Conservation (phyloP, 768 basidiomycete genomes). For the Tulasnella sp. region DNA sequence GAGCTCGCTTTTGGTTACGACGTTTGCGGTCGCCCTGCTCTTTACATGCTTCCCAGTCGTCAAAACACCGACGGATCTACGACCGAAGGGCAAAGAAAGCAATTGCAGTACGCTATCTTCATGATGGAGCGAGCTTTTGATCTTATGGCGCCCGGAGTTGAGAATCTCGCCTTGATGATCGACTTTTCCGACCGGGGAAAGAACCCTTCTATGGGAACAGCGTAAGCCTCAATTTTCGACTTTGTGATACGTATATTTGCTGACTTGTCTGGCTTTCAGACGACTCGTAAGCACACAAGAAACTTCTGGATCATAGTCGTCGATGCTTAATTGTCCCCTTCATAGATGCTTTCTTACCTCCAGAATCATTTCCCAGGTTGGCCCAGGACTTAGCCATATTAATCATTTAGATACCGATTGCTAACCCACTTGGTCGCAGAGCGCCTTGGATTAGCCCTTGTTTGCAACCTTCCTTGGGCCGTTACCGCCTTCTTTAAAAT, state of each 20-base stretch:
- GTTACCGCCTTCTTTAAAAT: constrained; percentile 71
- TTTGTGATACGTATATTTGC: not conserved
- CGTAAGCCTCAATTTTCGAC: constrained; percentile 32
- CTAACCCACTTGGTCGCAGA: constrained; percentile 44
- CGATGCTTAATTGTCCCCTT: constrained; percentile 44
- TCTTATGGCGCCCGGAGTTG: constrained; percentile 75
- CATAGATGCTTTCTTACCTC: constrained; percentile 57
- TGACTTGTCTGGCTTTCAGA: constrained; percentile 4
- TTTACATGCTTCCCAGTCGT: constrained; percentile 64
- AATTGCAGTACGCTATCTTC: constrained; percentile 73
- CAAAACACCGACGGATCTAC: constrained; percentile 69
- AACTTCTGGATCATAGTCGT: not conserved
- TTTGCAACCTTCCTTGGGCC: constrained; percentile 78
- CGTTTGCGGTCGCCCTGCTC: constrained; percentile 55
- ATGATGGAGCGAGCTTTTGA: constrained; percentile 72
- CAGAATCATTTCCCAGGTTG: constrained; percentile 69
- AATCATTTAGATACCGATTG: constrained; percentile 26
- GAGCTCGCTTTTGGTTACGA: constrained; percentile 76
- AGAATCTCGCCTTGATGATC: constrained; percentile 71
- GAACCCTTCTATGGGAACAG: constrained; percentile 44
- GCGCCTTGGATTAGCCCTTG: constrained; percentile 67
- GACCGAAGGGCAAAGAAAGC: constrained; percentile 45
- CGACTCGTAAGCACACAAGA: constrained; percentile 5
- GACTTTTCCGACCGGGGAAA: constrained; percentile 74
- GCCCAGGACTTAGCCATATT: not conserved